Percentiles rank a stretch among this genome's conserved stretches.
These are phyloP conservation scores for Pisolithus marmoratus DNA, from an alignment of 768 basidiomycete species.

Conservation along the genomic window DNA sequence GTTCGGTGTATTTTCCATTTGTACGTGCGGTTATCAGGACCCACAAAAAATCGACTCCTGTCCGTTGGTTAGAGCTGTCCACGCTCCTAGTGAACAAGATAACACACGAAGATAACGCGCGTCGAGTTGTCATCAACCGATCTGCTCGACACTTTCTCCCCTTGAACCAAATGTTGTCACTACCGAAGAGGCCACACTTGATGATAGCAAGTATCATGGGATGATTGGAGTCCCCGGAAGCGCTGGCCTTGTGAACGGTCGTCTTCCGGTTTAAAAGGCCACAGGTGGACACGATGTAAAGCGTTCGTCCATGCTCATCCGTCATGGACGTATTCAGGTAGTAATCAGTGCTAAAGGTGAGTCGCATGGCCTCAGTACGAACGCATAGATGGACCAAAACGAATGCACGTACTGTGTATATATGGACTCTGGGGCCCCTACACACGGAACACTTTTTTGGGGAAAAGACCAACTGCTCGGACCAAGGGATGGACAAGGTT, in stretches of 20 bases:
- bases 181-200: background rate
- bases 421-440: no score
- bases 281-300: background rate
- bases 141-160: background rate
- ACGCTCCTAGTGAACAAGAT: background rate
- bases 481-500: no score
- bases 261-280: background rate
- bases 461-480: no score
- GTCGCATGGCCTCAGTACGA: background rate
- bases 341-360: background rate
- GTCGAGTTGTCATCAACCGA: background rate
- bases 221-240: background rate
- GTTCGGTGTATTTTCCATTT: background rate
- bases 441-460: no score
- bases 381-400: no score
- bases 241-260: background rate
- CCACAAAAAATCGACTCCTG: slow-evolving; percentile 13
- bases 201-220: background rate
- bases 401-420: no score
- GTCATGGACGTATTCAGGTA: background rate
- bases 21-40: slow-evolving; percentile 2
- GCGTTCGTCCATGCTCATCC: background rate
- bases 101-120: background rate
- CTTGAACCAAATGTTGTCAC: background rate
- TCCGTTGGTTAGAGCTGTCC: background rate